phyloP scores from a whole-genome alignment of 495 filamentous ascomycete species.

The Hypoxylon crocopeplum region DNA sequence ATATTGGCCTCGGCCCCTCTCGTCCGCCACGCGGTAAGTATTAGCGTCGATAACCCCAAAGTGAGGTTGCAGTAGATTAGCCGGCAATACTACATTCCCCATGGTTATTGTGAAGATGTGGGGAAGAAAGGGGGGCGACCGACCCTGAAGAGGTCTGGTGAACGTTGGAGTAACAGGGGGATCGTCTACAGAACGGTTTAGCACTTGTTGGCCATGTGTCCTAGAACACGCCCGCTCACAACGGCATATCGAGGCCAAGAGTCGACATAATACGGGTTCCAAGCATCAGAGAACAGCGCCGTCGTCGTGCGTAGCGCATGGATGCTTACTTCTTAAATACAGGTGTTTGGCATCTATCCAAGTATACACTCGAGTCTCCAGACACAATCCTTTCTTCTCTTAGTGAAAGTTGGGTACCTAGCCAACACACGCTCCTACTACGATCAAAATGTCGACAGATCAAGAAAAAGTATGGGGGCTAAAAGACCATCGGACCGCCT shows the following conservation, averaged over 20 bases:
- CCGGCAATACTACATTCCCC: constrained; percentile 27
- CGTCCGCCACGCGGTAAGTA: constrained; percentile 8
- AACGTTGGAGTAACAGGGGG: too few species aligned
- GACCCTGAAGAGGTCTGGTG: background rate
- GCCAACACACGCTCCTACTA: background rate
- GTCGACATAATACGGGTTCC: constrained; percentile 9
- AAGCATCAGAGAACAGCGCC: background rate
- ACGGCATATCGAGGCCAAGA: too few species aligned
- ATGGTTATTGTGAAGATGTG: constrained; percentile 21
- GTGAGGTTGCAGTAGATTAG: constrained; percentile 22
- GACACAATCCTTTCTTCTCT: background rate
- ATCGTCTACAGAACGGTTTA: too few species aligned
- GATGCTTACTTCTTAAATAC: constrained; percentile 14
- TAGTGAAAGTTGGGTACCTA: too few species aligned
- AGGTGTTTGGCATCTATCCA: background rate
- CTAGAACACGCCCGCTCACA: too few species aligned
- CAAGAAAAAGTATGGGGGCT: constrained; percentile 33
- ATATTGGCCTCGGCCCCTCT: constrained; percentile 26
- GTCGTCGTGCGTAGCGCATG: constrained; percentile 3
- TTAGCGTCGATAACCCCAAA: constrained; percentile 8
- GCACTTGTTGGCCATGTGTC: too few species aligned
- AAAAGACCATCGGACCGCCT: constrained; percentile 49
- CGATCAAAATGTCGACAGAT: constrained; percentile 32
- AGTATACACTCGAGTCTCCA: background rate
- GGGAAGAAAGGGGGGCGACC: constrained; percentile 11